Conservation (phyloP, 148 eudicot genomes). For the Silene uniflora region DNA sequence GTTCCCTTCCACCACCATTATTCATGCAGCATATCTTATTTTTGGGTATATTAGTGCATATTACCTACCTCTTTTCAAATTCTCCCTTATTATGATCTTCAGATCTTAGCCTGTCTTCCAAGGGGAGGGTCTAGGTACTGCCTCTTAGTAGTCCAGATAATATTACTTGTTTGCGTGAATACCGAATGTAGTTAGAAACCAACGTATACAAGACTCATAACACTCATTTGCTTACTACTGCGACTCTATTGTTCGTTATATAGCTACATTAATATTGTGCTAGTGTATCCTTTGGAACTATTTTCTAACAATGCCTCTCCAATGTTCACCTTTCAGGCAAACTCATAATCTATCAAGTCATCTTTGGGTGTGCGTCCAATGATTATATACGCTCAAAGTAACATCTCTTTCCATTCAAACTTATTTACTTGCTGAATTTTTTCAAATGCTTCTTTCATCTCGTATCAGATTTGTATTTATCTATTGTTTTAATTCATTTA, state of each 20-base stretch:
- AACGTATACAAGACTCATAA: no score
- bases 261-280: neutral
- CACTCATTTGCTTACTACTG: no score
- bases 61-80: no score
- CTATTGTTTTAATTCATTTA: neutral
- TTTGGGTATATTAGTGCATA: no score
- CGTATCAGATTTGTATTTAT: neutral
- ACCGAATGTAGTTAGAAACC: no score
- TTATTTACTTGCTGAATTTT: neutral
- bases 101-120: no score
- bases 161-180: no score
- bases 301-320: neutral
- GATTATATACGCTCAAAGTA: conserved; percentile 83
- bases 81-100: no score
- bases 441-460: neutral
- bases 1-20: no score
- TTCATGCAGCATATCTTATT: no score
- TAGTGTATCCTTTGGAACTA: neutral
- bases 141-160: no score
- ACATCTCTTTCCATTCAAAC: neutral
- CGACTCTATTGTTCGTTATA: neutral
- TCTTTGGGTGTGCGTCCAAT: conserved; percentile 71
- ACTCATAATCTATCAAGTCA: conserved; percentile 52
- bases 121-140: no score
- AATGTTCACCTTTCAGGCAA: conserved; percentile 41